Conservation (phyloP, 2,329 filamentous ascomycete species). For the Paecilomyces niveus region DNA sequence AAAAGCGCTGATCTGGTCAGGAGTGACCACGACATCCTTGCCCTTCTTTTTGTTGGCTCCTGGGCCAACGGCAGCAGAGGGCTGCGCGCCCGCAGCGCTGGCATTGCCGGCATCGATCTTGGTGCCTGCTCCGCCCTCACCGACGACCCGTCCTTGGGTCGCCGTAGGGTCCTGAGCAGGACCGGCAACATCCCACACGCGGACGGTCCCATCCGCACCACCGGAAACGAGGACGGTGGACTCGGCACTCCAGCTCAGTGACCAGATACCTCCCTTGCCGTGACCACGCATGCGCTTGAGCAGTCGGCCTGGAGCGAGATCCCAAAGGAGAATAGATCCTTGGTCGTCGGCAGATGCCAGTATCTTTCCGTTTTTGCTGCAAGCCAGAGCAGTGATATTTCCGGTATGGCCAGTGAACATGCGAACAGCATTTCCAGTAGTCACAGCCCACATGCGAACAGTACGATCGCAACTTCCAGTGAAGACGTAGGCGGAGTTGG, state of each 20-base stretch:
- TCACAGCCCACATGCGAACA: conserved; percentile 95
- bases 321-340: conserved; percentile 92
- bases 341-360: conserved; percentile 85
- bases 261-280: conserved; percentile 88
- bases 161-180: conserved; percentile 54
- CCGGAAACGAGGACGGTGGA: conserved; percentile 84
- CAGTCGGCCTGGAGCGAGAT: conserved; percentile 74
- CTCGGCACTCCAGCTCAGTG: conserved; percentile 86
- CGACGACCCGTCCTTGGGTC: conserved; percentile 48
- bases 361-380: conserved; percentile 78
- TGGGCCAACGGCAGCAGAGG: conserved; percentile 40
- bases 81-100: conserved; percentile 33
- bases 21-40: conserved; percentile 83
- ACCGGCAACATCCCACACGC: conserved; percentile 83
- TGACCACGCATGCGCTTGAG: conserved; percentile 93
- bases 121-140: conserved; percentile 41
- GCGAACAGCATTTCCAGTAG: conserved; percentile 77
- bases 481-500: conserved; percentile 89
- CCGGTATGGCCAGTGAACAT: conserved; percentile 89
- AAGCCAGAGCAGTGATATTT: conserved; percentile 76
- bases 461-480: conserved; percentile 90
- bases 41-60: conserved; percentile 59
- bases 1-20: conserved; percentile 91
- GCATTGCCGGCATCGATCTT: conserved; percentile 49
- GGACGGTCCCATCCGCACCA: conserved; percentile 85